Evolutionary conservation across 208 protist species (phyloP).

Genomic region (Leishmania arabica): DNA sequence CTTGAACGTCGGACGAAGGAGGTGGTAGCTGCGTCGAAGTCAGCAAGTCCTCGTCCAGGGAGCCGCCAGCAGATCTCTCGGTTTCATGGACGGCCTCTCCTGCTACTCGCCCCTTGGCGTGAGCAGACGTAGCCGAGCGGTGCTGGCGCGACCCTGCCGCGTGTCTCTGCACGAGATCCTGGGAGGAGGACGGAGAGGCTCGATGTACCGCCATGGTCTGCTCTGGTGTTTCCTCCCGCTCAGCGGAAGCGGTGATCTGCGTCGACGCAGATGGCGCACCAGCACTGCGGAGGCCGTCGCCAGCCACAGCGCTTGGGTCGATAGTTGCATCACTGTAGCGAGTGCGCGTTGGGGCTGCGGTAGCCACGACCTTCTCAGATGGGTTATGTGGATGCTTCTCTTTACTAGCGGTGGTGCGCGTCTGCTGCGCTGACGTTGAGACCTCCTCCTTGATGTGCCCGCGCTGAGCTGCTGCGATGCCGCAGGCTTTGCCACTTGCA

Average conservation of each 20-base stretch:
- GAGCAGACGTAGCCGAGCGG: background rate
- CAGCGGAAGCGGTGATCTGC: background rate
- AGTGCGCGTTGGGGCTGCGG: background rate
- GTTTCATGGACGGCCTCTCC: background rate
- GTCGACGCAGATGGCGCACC: background rate
- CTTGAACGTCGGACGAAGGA: background rate
- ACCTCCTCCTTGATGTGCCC: background rate
- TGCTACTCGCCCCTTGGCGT: background rate
- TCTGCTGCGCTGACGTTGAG: background rate
- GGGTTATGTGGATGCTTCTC: background rate
- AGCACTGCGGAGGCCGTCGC: background rate
- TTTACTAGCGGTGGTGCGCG: background rate
- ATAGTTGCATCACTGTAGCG: background rate
- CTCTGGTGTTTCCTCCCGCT: slow-evolving; percentile 22
- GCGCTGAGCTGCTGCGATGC: background rate
- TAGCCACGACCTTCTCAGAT: background rate
- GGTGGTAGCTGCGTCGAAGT: slow-evolving; percentile 17
- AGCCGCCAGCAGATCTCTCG: slow-evolving; percentile 5
- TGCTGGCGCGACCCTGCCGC: background rate
- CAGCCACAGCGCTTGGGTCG: background rate
- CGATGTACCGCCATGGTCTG: background rate
- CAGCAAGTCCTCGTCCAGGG: slow-evolving; percentile 8
- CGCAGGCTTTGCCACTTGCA: background rate
- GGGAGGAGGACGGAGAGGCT: background rate
- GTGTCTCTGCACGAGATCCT: background rate